Base-by-base conservation (phyloP, 2,329 filamentous ascomycete genomes). In the Huntiella moniliformis region DNA sequence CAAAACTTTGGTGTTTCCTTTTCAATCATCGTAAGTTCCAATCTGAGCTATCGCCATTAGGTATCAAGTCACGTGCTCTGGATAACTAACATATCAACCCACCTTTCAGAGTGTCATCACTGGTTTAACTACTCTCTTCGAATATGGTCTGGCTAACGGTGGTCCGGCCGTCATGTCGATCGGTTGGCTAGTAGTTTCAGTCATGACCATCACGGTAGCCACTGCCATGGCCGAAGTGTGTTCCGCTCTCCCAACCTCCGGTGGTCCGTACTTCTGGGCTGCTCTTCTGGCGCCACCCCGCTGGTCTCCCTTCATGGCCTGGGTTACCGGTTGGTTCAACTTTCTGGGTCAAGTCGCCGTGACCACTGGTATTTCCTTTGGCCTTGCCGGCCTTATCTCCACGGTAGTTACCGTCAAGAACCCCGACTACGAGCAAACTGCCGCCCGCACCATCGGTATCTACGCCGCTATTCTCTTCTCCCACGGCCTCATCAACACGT, bases 1-100 rank as follows among this genome's bases (percentile, higher is more conserved):
- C 72, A 76, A 53, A 76, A 75, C 54, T 76, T 76, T 58, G 72
- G 72, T 22, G 69, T 75, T 5, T 74, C 70, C 0, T 76, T 75
- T 55, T 73, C 70, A 4, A 75, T 76, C 52, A 75, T 76, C 54
- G 68, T 71, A 54, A 51, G 67, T 57, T 7, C 35, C 34, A 17
- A 10, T n/a, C 2, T 41, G 6, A 4, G 4, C 18, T 7, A 13
- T 4, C 10, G 5, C 16, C 36, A 46, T 11, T 4, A 18, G 13
- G 13, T 38, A 12, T 34, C 13, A 31, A 32, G 8, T 32, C 18
- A 10, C 11, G 15, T 36, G 17, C 5, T 17, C 11, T 1, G 13
- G 7, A n/a, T 13, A 41, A 32, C 11, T 38, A 8, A 8, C 17
- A 36, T 32, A 28, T 42, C 15, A 42, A 39, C 31, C 28, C 10